Percentiles rank a stretch among this genome's conserved stretches.
phyloP scores from a whole-genome alignment of 2,329 filamentous ascomycete species.

The Colletotrichum trifolii region DNA sequence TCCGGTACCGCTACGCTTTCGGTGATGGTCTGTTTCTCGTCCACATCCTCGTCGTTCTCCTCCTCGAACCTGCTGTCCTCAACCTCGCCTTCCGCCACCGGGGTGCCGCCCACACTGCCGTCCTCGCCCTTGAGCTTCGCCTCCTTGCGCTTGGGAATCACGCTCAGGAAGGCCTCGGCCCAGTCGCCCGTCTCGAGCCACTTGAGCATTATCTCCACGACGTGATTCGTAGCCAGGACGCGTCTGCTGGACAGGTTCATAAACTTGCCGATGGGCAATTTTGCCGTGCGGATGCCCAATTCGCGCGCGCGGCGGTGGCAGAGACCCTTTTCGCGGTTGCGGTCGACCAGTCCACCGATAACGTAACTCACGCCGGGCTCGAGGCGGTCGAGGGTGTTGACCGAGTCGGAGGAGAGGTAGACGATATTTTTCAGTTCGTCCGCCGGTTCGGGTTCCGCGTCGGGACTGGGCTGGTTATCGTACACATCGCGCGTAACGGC shows the following conservation, averaged over 20 bases:
- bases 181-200: slow-evolving; percentile 94
- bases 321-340: slow-evolving; percentile 94
- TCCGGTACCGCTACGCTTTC: slow-evolving; percentile 13
- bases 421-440: slow-evolving; percentile 66
- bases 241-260: slow-evolving; percentile 89
- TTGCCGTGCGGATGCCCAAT: slow-evolving; percentile 85
- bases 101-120: slow-evolving; percentile 39
- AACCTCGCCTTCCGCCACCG: slow-evolving; percentile 39
- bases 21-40: slow-evolving; percentile 40
- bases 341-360: slow-evolving; percentile 93
- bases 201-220: slow-evolving; percentile 93
- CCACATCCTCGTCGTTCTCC: slow-evolving; percentile 44
- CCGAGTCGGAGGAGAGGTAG: slow-evolving; percentile 93
- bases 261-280: slow-evolving; percentile 93
- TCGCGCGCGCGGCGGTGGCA: slow-evolving; percentile 86
- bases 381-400: slow-evolving; percentile 82
- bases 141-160: slow-evolving; percentile 92
- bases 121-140: slow-evolving; percentile 67
- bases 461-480: slow-evolving; percentile 48
- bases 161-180: slow-evolving; percentile 87
- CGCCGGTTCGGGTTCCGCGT: slow-evolving; percentile 44
- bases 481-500: slow-evolving; percentile 46
- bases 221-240: slow-evolving; percentile 93
- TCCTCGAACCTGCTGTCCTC: slow-evolving; percentile 42
- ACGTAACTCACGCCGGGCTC: slow-evolving; percentile 93